Base-by-base conservation (phyloP, 345 rosid genomes). In the Noccaea bulbosa region DNA sequence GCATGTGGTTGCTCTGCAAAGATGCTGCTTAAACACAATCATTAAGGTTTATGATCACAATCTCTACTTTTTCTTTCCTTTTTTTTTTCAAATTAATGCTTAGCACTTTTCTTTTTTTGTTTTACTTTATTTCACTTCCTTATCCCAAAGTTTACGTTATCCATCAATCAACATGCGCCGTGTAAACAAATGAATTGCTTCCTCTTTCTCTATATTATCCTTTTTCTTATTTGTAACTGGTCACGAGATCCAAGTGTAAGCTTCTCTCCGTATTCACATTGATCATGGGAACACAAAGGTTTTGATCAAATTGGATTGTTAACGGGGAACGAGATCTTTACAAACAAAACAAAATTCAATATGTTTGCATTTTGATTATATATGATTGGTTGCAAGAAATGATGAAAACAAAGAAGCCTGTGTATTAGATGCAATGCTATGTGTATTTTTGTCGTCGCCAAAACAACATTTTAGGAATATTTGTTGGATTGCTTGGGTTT, bases 1-100 rank as follows among this genome's bases (percentile, higher is more conserved):
- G 78, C 73, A 67, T 74, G 78, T 74, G 78, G 63, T 61, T 55
- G 47, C 44, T 45, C 75, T 62, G 62, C 45, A 72, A 74, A 67
- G 69, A 59, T 60, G 63, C 68, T 67, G 46, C 46, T 74, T 68
- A 67, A 75, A 75, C 78, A 75, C 32, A 68, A 68, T 68, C 43
- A 75, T 68, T 45, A 68, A 52, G 52, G 78, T 68, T 68, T 61
- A 68, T 74, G 62, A 74, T 74, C 78, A 68, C 69, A 60, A 50
- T 43, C 68, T 51, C 45, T 12, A 58, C 67, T 57, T 73, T 54
- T 41, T 15, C 44, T 27, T 43, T 63, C 58, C 1, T 48, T 48
- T 56, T 24, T 24, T 48, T 56, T 49, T 16, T 3, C 11, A 4
- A 4, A 11, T 47, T 54, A 15, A 11, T 64, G 53, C 24, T 34